Evolutionary conservation across 257 asterid genomes (phyloP).

Genomic region (Solanum etuberosum): DNA sequence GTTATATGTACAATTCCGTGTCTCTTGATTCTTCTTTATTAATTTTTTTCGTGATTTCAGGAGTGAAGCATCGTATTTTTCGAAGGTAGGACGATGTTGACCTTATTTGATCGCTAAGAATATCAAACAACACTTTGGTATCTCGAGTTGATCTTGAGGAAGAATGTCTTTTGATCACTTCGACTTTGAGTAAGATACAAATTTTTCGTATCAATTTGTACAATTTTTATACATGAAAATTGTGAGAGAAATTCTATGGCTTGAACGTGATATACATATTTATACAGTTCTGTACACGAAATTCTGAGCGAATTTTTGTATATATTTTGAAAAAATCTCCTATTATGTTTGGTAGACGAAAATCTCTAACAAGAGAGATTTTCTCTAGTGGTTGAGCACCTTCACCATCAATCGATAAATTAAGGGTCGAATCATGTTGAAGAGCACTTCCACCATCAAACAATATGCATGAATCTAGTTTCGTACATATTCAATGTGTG

Average conservation of each 20-base stretch:
- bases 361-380: neutral
- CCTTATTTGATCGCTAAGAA: neutral
- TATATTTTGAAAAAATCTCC: neutral
- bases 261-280: neutral
- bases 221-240: neutral
- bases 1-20: neutral
- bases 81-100: neutral
- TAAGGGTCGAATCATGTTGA: neutral
- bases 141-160: neutral
- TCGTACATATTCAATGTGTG: neutral
- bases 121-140: neutral
- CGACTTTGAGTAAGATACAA: neutral
- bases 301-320: neutral
- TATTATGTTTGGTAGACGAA: neutral
- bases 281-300: neutral
- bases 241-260: neutral
- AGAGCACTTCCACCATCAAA: neutral
- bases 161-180: neutral
- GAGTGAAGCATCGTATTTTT: neutral
- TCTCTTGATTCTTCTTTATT: neutral
- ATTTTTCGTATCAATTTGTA: neutral
- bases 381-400: neutral
- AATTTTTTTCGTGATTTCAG: neutral
- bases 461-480: neutral
- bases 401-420: neutral